phyloP scores from a whole-genome alignment of 2,329 filamentous ascomycete species.

The Lasiodiplodia theobromae region DNA sequence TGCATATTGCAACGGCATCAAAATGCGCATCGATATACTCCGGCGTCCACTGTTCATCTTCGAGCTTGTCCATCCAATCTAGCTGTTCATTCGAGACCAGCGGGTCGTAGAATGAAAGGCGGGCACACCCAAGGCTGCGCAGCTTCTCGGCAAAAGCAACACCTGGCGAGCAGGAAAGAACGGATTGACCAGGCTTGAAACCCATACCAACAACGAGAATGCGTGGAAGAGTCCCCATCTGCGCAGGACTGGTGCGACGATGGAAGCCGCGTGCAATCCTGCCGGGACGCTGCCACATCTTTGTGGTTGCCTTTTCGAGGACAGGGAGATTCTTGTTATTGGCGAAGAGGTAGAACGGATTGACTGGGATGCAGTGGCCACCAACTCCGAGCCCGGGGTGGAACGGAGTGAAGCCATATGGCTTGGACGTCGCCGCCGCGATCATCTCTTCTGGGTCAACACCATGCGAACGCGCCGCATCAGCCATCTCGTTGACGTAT shows the following conservation, averaged over 20 bases:
- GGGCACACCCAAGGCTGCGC: slow-evolving; percentile 46
- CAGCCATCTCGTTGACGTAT: slow-evolving; percentile 65
- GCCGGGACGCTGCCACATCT: slow-evolving; percentile 51
- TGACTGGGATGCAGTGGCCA: slow-evolving; percentile 65
- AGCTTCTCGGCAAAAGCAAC: slow-evolving; percentile 49
- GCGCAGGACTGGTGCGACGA: slow-evolving; percentile 1
- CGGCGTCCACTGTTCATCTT: slow-evolving; percentile 50
- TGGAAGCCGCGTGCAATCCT: slow-evolving; percentile 36
- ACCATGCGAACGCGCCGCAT: slow-evolving; percentile 55
- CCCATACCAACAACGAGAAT: slow-evolving; percentile 64
- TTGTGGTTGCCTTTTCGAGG: slow-evolving; percentile 53
- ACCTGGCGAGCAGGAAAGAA: slow-evolving; percentile 58
- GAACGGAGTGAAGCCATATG: slow-evolving; percentile 60
- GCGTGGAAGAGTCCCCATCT: slow-evolving; percentile 31
- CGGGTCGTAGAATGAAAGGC: slow-evolving; percentile 56
- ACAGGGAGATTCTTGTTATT: slow-evolving; percentile 54
- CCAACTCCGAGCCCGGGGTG: slow-evolving; percentile 60
- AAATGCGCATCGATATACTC: slow-evolving; percentile 48
- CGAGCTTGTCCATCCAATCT: slow-evolving; percentile 50
- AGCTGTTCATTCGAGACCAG: slow-evolving; percentile 53
- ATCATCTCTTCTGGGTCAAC: slow-evolving; percentile 62
- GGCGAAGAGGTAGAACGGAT: slow-evolving; percentile 61
- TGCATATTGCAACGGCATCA: slow-evolving; percentile 54
- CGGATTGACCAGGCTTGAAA: slow-evolving; percentile 60
- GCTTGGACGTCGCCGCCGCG: slow-evolving; percentile 55